Conservation (phyloP, 1,139 yeast species). For the Nakaseomyces nivariensis region DNA sequence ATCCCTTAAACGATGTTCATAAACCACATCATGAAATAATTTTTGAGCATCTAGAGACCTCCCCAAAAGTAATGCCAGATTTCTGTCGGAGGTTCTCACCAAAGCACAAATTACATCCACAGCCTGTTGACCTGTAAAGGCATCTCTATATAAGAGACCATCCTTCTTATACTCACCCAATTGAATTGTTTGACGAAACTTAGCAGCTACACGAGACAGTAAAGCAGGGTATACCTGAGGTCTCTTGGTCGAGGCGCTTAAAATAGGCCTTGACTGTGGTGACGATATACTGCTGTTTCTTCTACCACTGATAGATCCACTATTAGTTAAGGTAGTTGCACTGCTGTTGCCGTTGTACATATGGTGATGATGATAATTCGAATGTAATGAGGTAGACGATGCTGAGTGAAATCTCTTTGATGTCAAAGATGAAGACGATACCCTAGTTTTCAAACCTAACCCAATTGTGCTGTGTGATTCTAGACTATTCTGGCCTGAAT, state of each 20-base stretch:
- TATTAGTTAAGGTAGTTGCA: not conserved
- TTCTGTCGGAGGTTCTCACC: slow-evolving; percentile 83
- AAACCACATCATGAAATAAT: slow-evolving; percentile 90
- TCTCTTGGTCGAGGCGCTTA: slow-evolving; percentile 20
- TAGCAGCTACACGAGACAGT: slow-evolving; percentile 73
- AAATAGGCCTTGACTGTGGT: slow-evolving; percentile 23
- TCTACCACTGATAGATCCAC: slow-evolving; percentile 3
- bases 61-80: slow-evolving; percentile 78
- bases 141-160: slow-evolving; percentile 89
- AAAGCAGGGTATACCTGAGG: slow-evolving; percentile 68
- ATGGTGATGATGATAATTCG: slow-evolving; percentile 3
- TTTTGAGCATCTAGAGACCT: slow-evolving; percentile 92
- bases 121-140: slow-evolving; percentile 91
- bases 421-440: slow-evolving; percentile 8
- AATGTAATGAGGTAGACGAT: slow-evolving; percentile 28
- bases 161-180: slow-evolving; percentile 79
- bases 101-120: slow-evolving; percentile 80
- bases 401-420: slow-evolving; percentile 20
- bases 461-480: slow-evolving; percentile 18
- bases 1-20: slow-evolving; percentile 86
- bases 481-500: not conserved
- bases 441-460: slow-evolving; percentile 30
- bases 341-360: slow-evolving; percentile 5
- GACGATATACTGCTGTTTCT: slow-evolving; percentile 8
- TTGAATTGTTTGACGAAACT: slow-evolving; percentile 61